phyloP scores from a whole-genome alignment of 2,329 filamentous ascomycete species.

The Boeremia lycopersici region DNA sequence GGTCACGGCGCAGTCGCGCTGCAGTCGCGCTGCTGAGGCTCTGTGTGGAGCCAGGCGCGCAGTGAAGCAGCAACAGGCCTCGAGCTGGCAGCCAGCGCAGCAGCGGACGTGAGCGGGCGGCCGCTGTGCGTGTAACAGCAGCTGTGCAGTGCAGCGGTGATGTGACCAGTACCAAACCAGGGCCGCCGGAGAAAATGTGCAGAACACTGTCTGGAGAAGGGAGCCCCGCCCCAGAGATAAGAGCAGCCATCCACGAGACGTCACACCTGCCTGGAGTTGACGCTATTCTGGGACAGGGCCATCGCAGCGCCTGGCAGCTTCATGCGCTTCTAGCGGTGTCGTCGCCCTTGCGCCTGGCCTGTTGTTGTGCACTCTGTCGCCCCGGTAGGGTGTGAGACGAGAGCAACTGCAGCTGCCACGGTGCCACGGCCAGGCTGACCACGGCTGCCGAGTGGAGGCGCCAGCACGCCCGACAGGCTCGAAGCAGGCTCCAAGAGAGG shows the following conservation, averaged over 20 bases:
- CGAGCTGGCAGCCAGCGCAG: slow-evolving; percentile 3
- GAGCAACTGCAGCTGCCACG: slow-evolving; percentile 11
- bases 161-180: slow-evolving; percentile 2
- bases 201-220: slow-evolving; percentile 12
- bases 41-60: slow-evolving; percentile 10
- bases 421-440: slow-evolving; percentile 1
- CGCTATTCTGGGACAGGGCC: slow-evolving; percentile 15
- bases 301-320: slow-evolving; percentile 9
- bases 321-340: slow-evolving; percentile 8
- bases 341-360: slow-evolving; percentile 16
- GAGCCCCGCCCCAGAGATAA: slow-evolving; percentile 16
- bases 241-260: slow-evolving; percentile 16
- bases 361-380: slow-evolving; percentile 8
- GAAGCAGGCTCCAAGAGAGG: not conserved
- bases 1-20: slow-evolving; percentile 10
- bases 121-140: slow-evolving; percentile 10
- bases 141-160: slow-evolving; percentile 8
- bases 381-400: slow-evolving; percentile 11
- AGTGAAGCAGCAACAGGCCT: slow-evolving; percentile 12
- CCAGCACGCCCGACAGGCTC: not conserved
- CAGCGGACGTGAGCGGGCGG: slow-evolving; percentile 10
- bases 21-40: slow-evolving; percentile 15
- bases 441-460: no score
- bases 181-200: slow-evolving; percentile 1
- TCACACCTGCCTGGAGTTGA: slow-evolving; percentile 16